Evolutionary conservation across 371 early-diverging fungal genomes (phyloP), one percentile per base, ranked within the genome.

Genomic region (Mycotypha africana): DNA sequence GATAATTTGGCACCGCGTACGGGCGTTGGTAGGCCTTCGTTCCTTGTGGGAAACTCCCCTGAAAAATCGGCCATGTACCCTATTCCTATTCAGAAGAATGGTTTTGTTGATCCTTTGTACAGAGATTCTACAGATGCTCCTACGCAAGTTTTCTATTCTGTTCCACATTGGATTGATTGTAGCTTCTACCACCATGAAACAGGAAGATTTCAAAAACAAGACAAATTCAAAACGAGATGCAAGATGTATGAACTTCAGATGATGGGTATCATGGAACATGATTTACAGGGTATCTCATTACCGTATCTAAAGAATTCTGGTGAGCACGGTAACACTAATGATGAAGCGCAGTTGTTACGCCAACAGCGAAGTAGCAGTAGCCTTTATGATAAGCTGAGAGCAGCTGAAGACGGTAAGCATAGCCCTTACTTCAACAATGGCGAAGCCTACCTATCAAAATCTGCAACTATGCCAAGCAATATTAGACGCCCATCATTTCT

Each of bases 111-210:
- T 45, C 84, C 85, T 11, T 39, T 82, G 2, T 76, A 82, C 38
- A 62, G 70, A 32, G 80, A 81, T 23, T 70, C 67, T 3, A 23
- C 58, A 10, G 47, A 55, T 4, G 56, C 50, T 15, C 47, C 67
- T 9, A 77, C 67, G 0, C 60, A 73, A 25, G 60, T 49, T 2
- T 85, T 86, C 49, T 92, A 82, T 57, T 79, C 82, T 42, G 82
- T 91, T 23, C 95, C 97, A 0, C 84, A 91, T 56, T 97, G 97
- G 97, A 74, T 95, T 14, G 94, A 93, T 45, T 84, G 86, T 43
- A 92, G 91, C 44, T 97, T 92, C 55, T 95, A 85, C 67, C 79
- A 78, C 52, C 65, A 72, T 45, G 64, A 83, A 33, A 76, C 78
- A 6, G 68, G 66, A 14, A 60, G 65, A 23, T 65, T 60, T 49